Conservation (phyloP, 805 yeast genomes). For the Metschnikowia proteae region DNA sequence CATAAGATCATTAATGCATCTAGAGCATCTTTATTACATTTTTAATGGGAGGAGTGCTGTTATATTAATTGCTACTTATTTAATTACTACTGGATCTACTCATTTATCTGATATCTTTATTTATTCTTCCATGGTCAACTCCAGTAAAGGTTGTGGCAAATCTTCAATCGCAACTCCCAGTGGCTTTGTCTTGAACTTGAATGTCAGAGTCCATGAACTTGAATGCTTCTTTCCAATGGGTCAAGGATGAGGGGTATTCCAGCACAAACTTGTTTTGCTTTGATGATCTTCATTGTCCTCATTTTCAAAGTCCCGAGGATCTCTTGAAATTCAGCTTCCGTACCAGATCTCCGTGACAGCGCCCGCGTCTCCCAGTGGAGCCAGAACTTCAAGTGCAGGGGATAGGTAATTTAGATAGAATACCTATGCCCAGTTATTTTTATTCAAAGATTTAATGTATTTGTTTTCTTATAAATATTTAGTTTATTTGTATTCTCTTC, state of each 20-base stretch:
- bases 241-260: conserved; percentile 69
- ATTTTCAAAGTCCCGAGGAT: conserved; percentile 63
- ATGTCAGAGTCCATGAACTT: conserved; percentile 68
- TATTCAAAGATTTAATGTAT: too few relatives aligned
- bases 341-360: conserved; percentile 75
- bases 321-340: conserved; percentile 85
- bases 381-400: conserved; percentile 12
- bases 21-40: too few relatives aligned
- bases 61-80: too few relatives aligned
- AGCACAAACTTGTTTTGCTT: conserved; percentile 84
- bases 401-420: too few relatives aligned
- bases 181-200: conserved; percentile 57
- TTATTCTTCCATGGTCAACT: conserved; percentile 57
- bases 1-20: too few relatives aligned
- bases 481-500: too few relatives aligned
- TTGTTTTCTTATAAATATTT: too few relatives aligned
- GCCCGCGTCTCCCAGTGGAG: conserved; percentile 32
- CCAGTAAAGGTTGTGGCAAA: conserved; percentile 68
- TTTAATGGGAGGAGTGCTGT: too few relatives aligned
- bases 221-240: conserved; percentile 47
- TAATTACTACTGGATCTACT: too few relatives aligned
- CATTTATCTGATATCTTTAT: too few relatives aligned
- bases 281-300: conserved; percentile 69
- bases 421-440: too few relatives aligned
- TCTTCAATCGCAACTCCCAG: conserved; percentile 62